A percentile compares a stretch with the other conserved stretches of the same genome.
Evolutionary conservation across 495 filamentous ascomycete species (phyloP).

Genomic region (Penicillium coprophilum): DNA sequence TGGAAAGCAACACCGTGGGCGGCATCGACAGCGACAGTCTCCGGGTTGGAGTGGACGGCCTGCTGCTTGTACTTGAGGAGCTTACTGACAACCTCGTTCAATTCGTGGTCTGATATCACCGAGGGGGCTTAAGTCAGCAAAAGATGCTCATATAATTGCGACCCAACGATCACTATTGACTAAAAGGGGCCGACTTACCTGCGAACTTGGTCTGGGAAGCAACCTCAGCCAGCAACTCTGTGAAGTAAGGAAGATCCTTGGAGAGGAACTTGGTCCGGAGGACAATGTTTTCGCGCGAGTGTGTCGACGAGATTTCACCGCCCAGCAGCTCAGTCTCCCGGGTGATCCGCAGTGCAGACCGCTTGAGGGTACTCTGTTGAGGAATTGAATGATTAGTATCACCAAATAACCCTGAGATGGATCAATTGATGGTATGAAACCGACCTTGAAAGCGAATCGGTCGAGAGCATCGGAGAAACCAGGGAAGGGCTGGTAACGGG

Average conservation of each 20-base stretch:
- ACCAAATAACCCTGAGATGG: background rate
- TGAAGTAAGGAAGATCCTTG: slow-evolving; percentile 95
- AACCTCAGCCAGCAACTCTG: slow-evolving; percentile 92
- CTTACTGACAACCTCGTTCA: slow-evolving; percentile 77
- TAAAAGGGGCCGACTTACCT: slow-evolving; percentile 52
- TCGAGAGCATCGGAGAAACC: slow-evolving; percentile 87
- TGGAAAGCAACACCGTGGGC: slow-evolving; percentile 93
- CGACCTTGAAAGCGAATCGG: slow-evolving; percentile 94
- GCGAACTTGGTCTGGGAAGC: slow-evolving; percentile 81
- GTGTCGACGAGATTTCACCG: slow-evolving; percentile 76
- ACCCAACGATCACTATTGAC: background rate
- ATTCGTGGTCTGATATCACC: slow-evolving; percentile 67
- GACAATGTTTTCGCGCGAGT: slow-evolving; percentile 90
- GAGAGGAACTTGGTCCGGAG: slow-evolving; percentile 91
- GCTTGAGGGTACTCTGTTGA: slow-evolving; percentile 74
- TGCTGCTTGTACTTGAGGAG: slow-evolving; percentile 72
- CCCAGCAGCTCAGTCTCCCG: slow-evolving; percentile 94
- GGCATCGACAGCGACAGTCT: slow-evolving; percentile 75
- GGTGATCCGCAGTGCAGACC: slow-evolving; percentile 85
- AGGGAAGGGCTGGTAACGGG: slow-evolving; percentile 83
- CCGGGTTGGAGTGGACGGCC: slow-evolving; percentile 60
- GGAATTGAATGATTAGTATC: slow-evolving; percentile 17
- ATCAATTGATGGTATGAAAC: slow-evolving; percentile 37
- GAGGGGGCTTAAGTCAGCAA: slow-evolving; percentile 19
- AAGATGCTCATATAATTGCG: background rate